Conservation (phyloP, 176 grass and related monocot species). For the Chrysopogon serrulatus region DNA sequence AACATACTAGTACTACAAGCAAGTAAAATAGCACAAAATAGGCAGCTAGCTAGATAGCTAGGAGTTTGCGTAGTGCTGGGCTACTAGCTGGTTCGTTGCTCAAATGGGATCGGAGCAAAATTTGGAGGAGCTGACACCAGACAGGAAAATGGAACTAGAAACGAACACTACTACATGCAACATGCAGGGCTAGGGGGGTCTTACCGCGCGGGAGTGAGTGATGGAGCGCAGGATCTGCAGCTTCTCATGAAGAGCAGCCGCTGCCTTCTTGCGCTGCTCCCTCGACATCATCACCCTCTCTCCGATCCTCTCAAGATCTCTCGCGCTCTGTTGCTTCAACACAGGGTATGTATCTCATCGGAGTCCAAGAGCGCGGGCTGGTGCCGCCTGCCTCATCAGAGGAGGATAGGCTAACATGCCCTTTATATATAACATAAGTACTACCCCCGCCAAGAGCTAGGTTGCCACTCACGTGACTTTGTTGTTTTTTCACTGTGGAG, state of each 20-base stretch:
- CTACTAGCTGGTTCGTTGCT: not conserved
- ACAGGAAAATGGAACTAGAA: not conserved
- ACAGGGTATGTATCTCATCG: not conserved
- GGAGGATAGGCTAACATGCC: not conserved
- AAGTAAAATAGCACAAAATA: not conserved
- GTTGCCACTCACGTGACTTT: not conserved
- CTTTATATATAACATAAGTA: not conserved
- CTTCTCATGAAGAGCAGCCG: slow-evolving; percentile 62
- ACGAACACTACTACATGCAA: not conserved
- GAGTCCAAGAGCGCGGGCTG: not conserved
- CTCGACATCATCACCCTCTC: slow-evolving; percentile 45
- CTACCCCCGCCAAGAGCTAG: not conserved
- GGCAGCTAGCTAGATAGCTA: not conserved
- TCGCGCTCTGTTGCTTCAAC: not conserved
- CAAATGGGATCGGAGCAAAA: not conserved
- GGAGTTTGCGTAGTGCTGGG: not conserved
- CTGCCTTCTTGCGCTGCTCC: slow-evolving; percentile 73
- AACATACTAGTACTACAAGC: not conserved
- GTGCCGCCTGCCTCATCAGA: not conserved
- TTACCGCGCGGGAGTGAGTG: slow-evolving; percentile 83
- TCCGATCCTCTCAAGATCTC: not conserved
- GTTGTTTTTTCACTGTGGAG: too few relatives aligned
- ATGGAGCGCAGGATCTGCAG: slow-evolving; percentile 80
- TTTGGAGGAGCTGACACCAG: not conserved
- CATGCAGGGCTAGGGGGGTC: too few relatives aligned